phyloP scores from a whole-genome alignment of 352 stramenopile genomes.

The Pythium brachiatum region DNA sequence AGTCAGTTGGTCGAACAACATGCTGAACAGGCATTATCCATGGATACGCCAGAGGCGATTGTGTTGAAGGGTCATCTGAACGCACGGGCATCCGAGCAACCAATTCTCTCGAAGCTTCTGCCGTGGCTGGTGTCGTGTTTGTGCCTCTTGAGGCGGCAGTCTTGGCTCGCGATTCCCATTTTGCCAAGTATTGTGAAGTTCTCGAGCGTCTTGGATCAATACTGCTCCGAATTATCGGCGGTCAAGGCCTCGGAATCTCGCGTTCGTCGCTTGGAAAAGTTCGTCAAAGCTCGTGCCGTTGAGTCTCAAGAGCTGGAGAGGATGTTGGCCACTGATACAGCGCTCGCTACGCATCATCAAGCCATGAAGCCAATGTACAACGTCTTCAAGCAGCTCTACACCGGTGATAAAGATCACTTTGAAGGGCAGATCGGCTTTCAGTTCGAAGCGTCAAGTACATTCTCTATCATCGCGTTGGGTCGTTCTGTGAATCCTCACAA shows the following conservation, averaged over 20 bases:
- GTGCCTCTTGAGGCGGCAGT: conserved; percentile 77
- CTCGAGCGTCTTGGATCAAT: conserved; percentile 64
- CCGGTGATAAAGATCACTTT: conserved; percentile 87
- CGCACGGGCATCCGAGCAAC: conserved; percentile 24
- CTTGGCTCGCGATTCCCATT: conserved; percentile 70
- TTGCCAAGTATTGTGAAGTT: conserved; percentile 64
- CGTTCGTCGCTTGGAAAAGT: conserved; percentile 58
- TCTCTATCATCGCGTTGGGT: conserved; percentile 76
- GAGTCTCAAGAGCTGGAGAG: conserved; percentile 68
- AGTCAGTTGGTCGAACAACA: conserved; percentile 47
- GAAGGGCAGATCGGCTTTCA: conserved; percentile 89
- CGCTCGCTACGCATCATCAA: conserved; percentile 41
- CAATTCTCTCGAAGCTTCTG: conserved; percentile 61
- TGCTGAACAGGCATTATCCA: conserved; percentile 29
- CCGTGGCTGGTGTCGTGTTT: conserved; percentile 79
- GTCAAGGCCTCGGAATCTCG: conserved; percentile 64
- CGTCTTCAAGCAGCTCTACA: conserved; percentile 87
- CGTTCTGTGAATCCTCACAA: conserved; percentile 71
- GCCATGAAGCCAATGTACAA: conserved; percentile 81
- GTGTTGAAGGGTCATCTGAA: neutral
- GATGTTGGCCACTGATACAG: conserved; percentile 46
- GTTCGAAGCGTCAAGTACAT: conserved; percentile 83
- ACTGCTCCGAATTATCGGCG: conserved; percentile 61
- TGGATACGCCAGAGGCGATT: neutral
- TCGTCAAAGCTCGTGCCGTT: conserved; percentile 54